A percentile compares a stretch with the other conserved stretches of the same genome.
Conservation (phyloP, 345 rosid species). For the Nephelium lappaceum region DNA sequence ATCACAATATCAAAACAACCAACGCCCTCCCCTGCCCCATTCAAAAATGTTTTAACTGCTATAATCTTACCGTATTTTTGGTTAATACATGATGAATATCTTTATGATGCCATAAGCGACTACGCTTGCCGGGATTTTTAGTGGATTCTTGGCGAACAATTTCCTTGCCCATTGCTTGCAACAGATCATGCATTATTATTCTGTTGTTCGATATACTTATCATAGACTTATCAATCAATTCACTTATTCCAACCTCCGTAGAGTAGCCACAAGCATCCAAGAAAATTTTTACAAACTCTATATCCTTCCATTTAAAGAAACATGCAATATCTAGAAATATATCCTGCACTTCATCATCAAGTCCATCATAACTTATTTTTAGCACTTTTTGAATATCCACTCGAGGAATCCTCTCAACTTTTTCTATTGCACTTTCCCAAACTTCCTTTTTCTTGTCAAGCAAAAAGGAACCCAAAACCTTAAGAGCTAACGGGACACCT, state of each 20-base stretch:
- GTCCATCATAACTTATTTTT: constrained; percentile 43
- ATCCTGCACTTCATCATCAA: constrained; percentile 28
- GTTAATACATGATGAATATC: too few species aligned
- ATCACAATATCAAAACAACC: too few species aligned
- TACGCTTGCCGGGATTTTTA: too few species aligned
- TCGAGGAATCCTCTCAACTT: too few species aligned
- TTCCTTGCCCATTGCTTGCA: neutral
- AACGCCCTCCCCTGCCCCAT: too few species aligned
- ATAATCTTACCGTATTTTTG: neutral
- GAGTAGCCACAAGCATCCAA: constrained; percentile 32
- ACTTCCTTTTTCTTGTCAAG: neutral
- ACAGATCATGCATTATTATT: constrained; percentile 29
- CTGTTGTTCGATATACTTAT: constrained; percentile 10
- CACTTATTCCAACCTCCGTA: constrained; percentile 29
- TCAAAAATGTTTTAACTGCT: too few species aligned
- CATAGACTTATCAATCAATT: constrained; percentile 37
- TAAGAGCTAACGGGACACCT: too few species aligned
- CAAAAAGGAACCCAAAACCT: neutral
- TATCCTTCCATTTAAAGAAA: constrained; percentile 24
- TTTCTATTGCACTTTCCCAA: too few species aligned
- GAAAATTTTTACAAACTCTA: constrained; percentile 27
- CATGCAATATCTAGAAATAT: constrained; percentile 43
- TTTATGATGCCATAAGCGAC: too few species aligned
- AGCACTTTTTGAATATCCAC: too few species aligned
- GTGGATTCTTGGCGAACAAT: too few species aligned